These are phyloP conservation scores for Chimonanthus salicifolius DNA, from an alignment of 164 flowering plant species.

Conservation along the genomic window DNA sequence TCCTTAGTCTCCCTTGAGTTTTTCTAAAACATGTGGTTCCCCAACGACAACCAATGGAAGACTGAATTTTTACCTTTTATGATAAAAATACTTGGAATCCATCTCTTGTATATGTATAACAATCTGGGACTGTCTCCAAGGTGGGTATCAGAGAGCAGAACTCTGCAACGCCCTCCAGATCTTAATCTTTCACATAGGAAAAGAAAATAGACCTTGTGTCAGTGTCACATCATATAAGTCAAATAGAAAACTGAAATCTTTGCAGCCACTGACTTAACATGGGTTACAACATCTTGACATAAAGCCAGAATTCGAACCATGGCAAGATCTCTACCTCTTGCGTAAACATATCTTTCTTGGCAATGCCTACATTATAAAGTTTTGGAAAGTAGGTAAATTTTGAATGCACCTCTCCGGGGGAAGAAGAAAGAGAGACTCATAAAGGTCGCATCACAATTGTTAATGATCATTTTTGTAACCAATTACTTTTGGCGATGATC, in stretches of 20 bases:
- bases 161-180: constrained; percentile 35
- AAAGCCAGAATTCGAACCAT: constrained; percentile 74
- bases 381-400: neutral
- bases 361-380: constrained; percentile 37
- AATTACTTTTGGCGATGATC: too few species aligned
- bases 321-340: constrained; percentile 78
- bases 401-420: too few species aligned
- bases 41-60: neutral
- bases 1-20: neutral
- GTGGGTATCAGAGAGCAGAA: constrained; percentile 77
- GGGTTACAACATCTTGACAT: constrained; percentile 56
- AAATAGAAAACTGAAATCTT: neutral
- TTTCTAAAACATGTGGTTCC: neutral
- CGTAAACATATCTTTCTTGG: constrained; percentile 56
- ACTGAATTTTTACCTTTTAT: constrained; percentile 42
- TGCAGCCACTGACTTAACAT: constrained; percentile 61
- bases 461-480: too few species aligned
- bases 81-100: constrained; percentile 63
- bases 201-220: neutral
- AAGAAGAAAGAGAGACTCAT: neutral
- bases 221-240: neutral
- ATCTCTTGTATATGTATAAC: constrained; percentile 78
- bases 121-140: constrained; percentile 76
- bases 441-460: too few species aligned
- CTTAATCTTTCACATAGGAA: constrained; percentile 35